These are phyloP conservation scores for Tilletia setariae DNA, from an alignment of 1,284 basidiomycete genomes.

Conservation along the genomic window DNA sequence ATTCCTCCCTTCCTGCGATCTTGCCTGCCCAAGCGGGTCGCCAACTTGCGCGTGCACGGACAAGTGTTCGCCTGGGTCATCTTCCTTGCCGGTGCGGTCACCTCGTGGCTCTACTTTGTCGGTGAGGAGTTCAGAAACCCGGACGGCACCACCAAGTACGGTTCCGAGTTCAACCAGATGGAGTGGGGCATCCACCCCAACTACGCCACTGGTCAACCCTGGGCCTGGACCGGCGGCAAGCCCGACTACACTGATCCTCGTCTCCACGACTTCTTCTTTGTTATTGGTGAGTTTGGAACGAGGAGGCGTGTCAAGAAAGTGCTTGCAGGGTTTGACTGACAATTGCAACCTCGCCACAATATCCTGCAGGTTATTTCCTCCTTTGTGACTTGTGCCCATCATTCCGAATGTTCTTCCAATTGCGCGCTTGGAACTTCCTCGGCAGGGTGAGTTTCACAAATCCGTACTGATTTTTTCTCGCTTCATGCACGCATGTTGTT, in stretches of 20 bases:
- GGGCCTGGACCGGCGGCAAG: constrained; percentile 23
- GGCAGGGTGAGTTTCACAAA: constrained; percentile 20
- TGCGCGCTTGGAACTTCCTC: constrained; percentile 40
- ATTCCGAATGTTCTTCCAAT: constrained; percentile 39
- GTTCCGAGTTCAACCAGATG: constrained; percentile 24
- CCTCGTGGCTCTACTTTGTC: constrained; percentile 29
- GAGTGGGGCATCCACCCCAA: constrained; percentile 39
- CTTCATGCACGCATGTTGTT: no score
- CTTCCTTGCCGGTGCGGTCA: constrained; percentile 34
- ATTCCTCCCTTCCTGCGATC: constrained; percentile 14
- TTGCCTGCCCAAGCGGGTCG: constrained; percentile 4
- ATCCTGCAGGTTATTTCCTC: constrained; percentile 31
- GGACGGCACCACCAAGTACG: constrained; percentile 19
- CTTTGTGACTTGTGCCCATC: constrained; percentile 37
- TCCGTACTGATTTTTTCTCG: neutral
- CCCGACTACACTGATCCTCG: constrained; percentile 29
- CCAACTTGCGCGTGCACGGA: constrained; percentile 30
- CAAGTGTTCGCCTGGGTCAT: constrained; percentile 42
- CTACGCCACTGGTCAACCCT: constrained; percentile 28
- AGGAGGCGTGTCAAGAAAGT: no score
- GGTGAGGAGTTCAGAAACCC: constrained; percentile 22
- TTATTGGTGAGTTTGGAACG: constrained; percentile 24
- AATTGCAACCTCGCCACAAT: neutral
- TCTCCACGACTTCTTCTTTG: constrained; percentile 24
- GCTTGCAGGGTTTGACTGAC: no score